phyloP scores from a whole-genome alignment of 768 basidiomycete genomes.

The Suillus subaureus region DNA sequence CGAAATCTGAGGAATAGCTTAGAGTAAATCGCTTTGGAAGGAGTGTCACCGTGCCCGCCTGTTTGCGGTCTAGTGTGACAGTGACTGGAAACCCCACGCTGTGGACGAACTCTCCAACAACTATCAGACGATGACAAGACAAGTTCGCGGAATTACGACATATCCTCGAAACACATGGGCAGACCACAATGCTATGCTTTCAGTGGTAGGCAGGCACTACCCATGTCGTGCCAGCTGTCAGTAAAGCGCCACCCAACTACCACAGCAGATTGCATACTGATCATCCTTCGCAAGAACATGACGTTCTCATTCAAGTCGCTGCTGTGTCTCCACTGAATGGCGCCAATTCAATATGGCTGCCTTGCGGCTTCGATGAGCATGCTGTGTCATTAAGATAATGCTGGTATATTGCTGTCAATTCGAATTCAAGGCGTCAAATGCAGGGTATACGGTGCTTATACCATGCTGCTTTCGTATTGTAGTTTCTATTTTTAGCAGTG shows the following conservation, averaged over 20 bases:
- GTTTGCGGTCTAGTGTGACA: neutral
- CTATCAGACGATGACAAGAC: neutral
- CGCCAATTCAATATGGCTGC: neutral
- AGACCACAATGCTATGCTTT: neutral
- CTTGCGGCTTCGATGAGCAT: neutral
- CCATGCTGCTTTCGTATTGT: too few relatives aligned
- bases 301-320: neutral
- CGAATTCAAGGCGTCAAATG: neutral
- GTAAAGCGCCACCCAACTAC: neutral
- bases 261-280: neutral
- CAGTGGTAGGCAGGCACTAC: neutral
- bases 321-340: neutral
- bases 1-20: neutral
- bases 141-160: neutral
- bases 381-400: neutral
- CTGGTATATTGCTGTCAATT: neutral
- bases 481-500: neutral
- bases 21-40: neutral
- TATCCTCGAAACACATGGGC: neutral
- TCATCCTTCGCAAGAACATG: neutral
- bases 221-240: neutral
- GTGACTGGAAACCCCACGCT: neutral
- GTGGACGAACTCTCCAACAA: neutral
- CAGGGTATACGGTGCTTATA: neutral
- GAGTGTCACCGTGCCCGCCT: neutral